Conservation (phyloP, 2,329 filamentous ascomycete genomes). For the Didymella glomerata region DNA sequence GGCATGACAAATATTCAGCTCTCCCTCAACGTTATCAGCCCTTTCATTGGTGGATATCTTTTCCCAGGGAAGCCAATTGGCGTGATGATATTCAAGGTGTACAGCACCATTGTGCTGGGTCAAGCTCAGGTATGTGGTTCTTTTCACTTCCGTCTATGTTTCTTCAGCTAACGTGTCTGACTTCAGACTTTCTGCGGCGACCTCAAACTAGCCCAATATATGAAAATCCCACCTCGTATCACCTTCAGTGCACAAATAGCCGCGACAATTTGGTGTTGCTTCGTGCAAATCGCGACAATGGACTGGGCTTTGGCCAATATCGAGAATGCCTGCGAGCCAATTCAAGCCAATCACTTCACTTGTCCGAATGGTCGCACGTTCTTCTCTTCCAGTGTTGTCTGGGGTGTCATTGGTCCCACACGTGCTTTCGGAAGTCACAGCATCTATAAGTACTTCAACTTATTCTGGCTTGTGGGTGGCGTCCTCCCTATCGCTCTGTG, state of each 20-base stretch:
- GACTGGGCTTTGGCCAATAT: conserved; percentile 60
- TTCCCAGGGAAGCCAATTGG: conserved; percentile 73
- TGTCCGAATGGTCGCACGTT: conserved; percentile 71
- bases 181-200: conserved; percentile 20
- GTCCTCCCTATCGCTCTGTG: conserved; percentile 55
- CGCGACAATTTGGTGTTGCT: conserved; percentile 53
- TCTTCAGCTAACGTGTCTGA: background rate
- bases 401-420: conserved; percentile 71
- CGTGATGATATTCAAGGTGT: conserved; percentile 63
- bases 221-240: conserved; percentile 59
- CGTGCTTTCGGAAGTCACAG: conserved; percentile 70
- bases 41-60: conserved; percentile 72
- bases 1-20: conserved; percentile 73
- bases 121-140: conserved; percentile 22
- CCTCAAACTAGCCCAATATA: conserved; percentile 52
- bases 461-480: conserved; percentile 68
- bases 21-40: conserved; percentile 68
- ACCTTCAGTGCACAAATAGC: conserved; percentile 62
- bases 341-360: conserved; percentile 59
- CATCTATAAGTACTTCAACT: conserved; percentile 68
- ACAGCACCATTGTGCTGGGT: conserved; percentile 36
- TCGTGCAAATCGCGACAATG: conserved; percentile 55
- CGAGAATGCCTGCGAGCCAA: conserved; percentile 54
- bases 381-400: conserved; percentile 72
- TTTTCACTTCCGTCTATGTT: conserved; percentile 19